A percentile compares a stretch with the other conserved stretches of the same genome.
These are phyloP conservation scores for Penicillium sp. DNA, from an alignment of 2,329 filamentous ascomycete genomes.

Conservation along the genomic window DNA sequence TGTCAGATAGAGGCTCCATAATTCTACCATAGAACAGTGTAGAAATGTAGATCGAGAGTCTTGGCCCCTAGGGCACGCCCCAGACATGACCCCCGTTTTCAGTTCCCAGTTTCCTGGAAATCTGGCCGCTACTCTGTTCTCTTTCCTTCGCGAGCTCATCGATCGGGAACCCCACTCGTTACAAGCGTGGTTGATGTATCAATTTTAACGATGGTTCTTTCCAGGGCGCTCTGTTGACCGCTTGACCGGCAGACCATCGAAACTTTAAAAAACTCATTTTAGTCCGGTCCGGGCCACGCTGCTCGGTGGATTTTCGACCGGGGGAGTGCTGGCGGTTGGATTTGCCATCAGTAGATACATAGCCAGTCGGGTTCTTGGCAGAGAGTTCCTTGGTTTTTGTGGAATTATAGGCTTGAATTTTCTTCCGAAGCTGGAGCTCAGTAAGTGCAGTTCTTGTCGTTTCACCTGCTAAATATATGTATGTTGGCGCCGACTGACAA, in stretches of 20 bases:
- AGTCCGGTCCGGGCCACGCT: background rate
- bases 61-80: background rate
- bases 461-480: background rate
- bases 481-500: no score
- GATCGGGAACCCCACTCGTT: background rate
- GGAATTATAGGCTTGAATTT: background rate
- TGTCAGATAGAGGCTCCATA: background rate
- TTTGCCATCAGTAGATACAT: background rate
- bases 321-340: background rate
- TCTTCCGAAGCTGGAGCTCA: background rate
- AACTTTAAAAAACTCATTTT: background rate
- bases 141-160: background rate
- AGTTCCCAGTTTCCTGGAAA: conserved; percentile 10
- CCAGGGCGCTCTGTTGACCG: background rate
- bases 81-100: background rate
- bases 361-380: conserved; percentile 3
- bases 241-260: background rate
- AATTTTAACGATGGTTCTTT: background rate
- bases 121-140: conserved; percentile 1
- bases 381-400: background rate
- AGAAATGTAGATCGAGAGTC: background rate
- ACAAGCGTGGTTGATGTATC: conserved; percentile 1
- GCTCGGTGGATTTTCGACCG: background rate
- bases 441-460: background rate
- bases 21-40: background rate